Conservation (phyloP, 225 moss, liverwort and hornwort species). For the Marchantia polymorpha region DNA sequence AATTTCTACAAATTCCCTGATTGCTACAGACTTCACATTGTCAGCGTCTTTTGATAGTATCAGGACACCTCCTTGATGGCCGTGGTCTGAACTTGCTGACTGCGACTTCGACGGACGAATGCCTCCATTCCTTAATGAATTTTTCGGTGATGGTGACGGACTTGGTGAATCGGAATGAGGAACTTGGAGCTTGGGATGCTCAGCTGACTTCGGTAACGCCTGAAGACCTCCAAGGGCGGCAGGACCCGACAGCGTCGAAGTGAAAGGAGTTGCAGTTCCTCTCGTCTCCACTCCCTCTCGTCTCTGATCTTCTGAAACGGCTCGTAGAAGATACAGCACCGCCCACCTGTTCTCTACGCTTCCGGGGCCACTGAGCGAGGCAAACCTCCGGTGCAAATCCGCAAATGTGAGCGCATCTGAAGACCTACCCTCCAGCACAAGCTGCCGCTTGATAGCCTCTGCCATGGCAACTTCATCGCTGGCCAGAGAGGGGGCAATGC, state of each 20-base stretch:
- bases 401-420: constrained; percentile 92
- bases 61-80: constrained; percentile 65
- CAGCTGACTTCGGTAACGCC: constrained; percentile 54
- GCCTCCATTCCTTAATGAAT: constrained; percentile 54
- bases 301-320: constrained; percentile 82
- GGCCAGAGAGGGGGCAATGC: constrained; percentile 86
- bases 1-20: constrained; percentile 79
- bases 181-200: constrained; percentile 60
- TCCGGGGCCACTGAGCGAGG: constrained; percentile 75
- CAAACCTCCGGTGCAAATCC: constrained; percentile 81
- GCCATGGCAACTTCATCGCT: constrained; percentile 94
- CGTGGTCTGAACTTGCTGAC: constrained; percentile 45
- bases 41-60: constrained; percentile 70
- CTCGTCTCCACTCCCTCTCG: constrained; percentile 80
- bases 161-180: constrained; percentile 41
- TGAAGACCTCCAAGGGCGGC: constrained; percentile 75
- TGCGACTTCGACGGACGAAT: constrained; percentile 43
- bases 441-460: constrained; percentile 91
- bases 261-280: constrained; percentile 71
- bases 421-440: constrained; percentile 86
- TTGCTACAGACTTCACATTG: constrained; percentile 75
- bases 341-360: constrained; percentile 89
- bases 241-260: constrained; percentile 77
- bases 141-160: constrained; percentile 43
- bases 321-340: constrained; percentile 76